Evolutionary conservation across 2,329 filamentous ascomycete genomes (phyloP).

Genomic region (Verruconis gallopava): DNA sequence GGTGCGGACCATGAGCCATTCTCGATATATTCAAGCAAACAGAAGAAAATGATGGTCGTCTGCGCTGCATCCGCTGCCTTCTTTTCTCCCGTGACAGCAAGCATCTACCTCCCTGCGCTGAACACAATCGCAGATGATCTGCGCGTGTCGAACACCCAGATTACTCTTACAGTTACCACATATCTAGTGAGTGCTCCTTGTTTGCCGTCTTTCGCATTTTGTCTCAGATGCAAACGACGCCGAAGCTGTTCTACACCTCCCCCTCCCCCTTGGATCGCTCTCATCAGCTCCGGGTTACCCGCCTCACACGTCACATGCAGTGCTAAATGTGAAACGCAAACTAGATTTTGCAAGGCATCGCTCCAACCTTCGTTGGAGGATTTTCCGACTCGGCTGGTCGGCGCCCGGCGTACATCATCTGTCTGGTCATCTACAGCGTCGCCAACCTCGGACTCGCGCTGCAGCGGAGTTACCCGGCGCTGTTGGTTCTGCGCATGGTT

Average conservation of each 20-base stretch:
- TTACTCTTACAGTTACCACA: constrained; percentile 31
- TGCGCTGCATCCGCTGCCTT: constrained; percentile 32
- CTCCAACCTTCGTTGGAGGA: constrained; percentile 13
- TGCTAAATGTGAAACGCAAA: no score
- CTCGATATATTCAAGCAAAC: constrained; percentile 7
- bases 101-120: constrained; percentile 39
- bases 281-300: no score
- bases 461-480: constrained; percentile 12
- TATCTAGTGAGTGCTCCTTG: constrained; percentile 20
- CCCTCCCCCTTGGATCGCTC: no score
- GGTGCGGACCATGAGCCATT: no score
- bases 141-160: constrained; percentile 13
- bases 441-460: constrained; percentile 13
- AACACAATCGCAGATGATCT: constrained; percentile 23
- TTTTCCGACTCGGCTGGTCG: constrained; percentile 12
- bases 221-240: no score
- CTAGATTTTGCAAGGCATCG: constrained; percentile 19
- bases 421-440: constrained; percentile 13
- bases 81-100: constrained; percentile 37
- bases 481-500: constrained; percentile 12
- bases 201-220: no score
- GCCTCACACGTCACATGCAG: no score
- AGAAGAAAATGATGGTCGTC: constrained; percentile 32
- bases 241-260: no score
- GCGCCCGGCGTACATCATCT: constrained; percentile 12